Conservation (phyloP, 2,329 filamentous ascomycete genomes). For the Escovopsis sp. region DNA sequence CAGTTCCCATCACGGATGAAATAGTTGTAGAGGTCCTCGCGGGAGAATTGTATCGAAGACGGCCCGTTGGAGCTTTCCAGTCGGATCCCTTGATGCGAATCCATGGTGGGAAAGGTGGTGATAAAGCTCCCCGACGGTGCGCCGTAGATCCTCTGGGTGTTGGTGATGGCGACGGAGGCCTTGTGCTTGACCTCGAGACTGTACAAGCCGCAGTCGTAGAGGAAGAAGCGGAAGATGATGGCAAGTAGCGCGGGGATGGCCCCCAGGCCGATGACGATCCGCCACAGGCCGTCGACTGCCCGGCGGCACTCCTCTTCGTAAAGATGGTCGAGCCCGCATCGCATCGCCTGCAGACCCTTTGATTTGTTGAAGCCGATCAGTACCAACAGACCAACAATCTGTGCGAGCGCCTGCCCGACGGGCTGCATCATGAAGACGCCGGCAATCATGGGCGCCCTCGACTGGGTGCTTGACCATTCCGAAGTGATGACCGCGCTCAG, state of each 20-base stretch:
- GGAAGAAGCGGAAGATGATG: conserved; percentile 50
- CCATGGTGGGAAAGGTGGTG: conserved; percentile 10
- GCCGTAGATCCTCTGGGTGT: conserved; percentile 45
- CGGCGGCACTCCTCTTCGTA: conserved; percentile 31
- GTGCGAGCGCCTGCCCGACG: conserved; percentile 50
- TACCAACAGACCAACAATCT: conserved; percentile 43
- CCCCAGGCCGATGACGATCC: conserved; percentile 51
- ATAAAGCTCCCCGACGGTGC: conserved; percentile 14
- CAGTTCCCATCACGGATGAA: conserved; percentile 28
- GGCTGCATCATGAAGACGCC: conserved; percentile 57
- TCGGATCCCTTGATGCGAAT: conserved; percentile 12
- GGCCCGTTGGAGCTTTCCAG: conserved; percentile 20
- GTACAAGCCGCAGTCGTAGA: conserved; percentile 52
- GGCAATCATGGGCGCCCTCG: conserved; percentile 53
- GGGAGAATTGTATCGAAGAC: conserved; percentile 34
- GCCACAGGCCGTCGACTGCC: conserved; percentile 47
- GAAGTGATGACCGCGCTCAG: conserved; percentile 52
- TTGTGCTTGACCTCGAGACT: conserved; percentile 51
- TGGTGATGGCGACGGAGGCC: conserved; percentile 40
- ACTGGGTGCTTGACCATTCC: conserved; percentile 48
- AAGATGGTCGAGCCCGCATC: conserved; percentile 31
- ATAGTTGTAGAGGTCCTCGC: conserved; percentile 32
- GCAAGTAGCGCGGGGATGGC: conserved; percentile 49
- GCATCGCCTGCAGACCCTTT: conserved; percentile 27
- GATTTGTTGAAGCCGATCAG: conserved; percentile 30